Evolutionary conservation across 2,329 filamentous ascomycete genomes (phyloP), one percentile per base, ranked within the genome.

Genomic region (Elsinoe batatas): DNA sequence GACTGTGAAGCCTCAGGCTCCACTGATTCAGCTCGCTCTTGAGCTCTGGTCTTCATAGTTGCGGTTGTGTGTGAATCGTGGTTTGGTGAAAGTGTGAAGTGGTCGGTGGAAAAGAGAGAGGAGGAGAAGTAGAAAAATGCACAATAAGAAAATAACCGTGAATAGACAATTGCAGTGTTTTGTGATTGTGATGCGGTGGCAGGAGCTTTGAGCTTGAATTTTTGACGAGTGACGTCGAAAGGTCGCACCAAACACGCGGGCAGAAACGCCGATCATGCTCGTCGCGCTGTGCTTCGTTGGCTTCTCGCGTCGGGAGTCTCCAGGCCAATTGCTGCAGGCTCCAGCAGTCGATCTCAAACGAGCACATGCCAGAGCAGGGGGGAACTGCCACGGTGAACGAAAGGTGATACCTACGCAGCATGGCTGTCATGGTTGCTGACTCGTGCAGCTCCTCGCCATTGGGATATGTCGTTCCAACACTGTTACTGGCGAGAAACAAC

Each of bases 21-120:
- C 4, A 36, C 56, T 12, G 53, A 51, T 5, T 33, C n/a, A n/a
- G 8, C 47, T 35, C 58, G 18, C 35, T 60, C 58, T 33, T 60
- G 58, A 22, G 56, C 53, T 54, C 58, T 56, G 35, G 58, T 60
- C 17, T 55, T 49, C 56, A 47, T 47, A 20, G 12, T 46, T 22
- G n/a, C 22, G 32, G 38, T 26, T 47, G 12, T 35, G 13, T 43
- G 17, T 43, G n/a, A 22, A 44, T 22, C 3, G 46, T n/a, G 30
- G 20, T 12, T 51, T 20, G 15, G 13, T 11, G 32, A 13, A 22
- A 18, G 5, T 32, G 36, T 18, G 36, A 54, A 10, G 20, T 20
- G 18, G 22, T 50, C 35, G n/a, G 32, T 15, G 22, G 6, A 15
- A 50, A n/a, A 17, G 20, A 42, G 43, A 22, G 11, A 32, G 35